A percentile compares a stretch with the other conserved stretches of the same genome.
Conservation (phyloP, 768 basidiomycete species). For the Cyathus striatus region DNA sequence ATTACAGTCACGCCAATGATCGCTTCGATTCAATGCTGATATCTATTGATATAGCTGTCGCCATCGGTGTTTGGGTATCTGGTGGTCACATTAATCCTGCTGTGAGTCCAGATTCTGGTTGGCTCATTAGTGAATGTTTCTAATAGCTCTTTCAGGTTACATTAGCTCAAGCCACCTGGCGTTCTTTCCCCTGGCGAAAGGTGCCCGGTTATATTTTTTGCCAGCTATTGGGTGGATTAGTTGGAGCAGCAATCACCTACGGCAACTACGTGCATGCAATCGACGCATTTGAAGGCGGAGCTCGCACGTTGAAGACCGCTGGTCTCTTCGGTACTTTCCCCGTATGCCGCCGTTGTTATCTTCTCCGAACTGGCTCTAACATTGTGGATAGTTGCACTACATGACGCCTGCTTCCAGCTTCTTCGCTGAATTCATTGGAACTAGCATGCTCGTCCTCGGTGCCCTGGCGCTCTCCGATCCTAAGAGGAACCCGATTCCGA, state of each 20-base stretch:
- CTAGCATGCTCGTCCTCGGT: slow-evolving; percentile 48
- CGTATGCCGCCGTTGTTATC: not conserved
- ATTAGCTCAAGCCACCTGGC: slow-evolving; percentile 55
- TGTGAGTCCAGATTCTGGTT: slow-evolving; percentile 21
- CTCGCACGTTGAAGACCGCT: slow-evolving; percentile 57
- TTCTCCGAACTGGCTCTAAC: slow-evolving; percentile 1
- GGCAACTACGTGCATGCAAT: slow-evolving; percentile 67
- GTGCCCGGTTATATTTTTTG: slow-evolving; percentile 59
- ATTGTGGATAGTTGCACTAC: slow-evolving; percentile 24
- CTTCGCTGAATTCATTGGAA: slow-evolving; percentile 49
- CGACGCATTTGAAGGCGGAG: slow-evolving; percentile 53
- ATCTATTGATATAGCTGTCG: slow-evolving; percentile 1
- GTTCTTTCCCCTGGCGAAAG: slow-evolving; percentile 68
- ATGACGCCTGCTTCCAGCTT: slow-evolving; percentile 34
- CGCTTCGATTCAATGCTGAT: no score
- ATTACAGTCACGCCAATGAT: no score
- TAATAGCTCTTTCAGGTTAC: slow-evolving; percentile 40
- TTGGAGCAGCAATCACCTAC: slow-evolving; percentile 54
- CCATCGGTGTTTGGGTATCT: slow-evolving; percentile 59
- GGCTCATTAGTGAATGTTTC: not conserved
- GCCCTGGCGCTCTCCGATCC: slow-evolving; percentile 52
- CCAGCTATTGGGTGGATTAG: slow-evolving; percentile 56
- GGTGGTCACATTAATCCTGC: slow-evolving; percentile 67
- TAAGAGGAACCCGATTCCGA: slow-evolving; percentile 40
- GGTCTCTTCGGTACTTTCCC: slow-evolving; percentile 32